Base-by-base conservation (phyloP, 768 basidiomycete genomes). In the Boletus vinaceobasis region DNA sequence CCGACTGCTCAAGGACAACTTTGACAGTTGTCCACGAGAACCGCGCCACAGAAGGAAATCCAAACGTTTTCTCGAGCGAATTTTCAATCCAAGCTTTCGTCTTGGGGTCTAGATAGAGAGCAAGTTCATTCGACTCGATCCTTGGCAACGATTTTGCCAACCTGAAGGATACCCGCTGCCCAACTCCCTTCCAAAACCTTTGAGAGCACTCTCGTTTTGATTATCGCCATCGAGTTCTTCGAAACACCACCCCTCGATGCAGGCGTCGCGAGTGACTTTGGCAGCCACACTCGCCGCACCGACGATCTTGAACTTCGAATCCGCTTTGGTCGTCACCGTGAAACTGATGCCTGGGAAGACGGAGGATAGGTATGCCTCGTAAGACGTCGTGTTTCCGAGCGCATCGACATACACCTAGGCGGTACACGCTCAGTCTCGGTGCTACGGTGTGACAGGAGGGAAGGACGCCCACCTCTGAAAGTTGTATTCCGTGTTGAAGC, bases 11-110 rank as follows among this genome's bases (percentile, higher is more conserved):
- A 15, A 99, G 73, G 3, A 85, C 69, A 2, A 90, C 80, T 66
- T 93, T 94, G 57, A 95, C 85, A 0, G 97, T 97, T 4, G 90
- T 85, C 97, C 97, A 99, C 2, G 90, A 93, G 73, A 98, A 98
- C 17, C 97, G 84, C 4, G 85, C 95, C 37, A 98, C 71, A 17
- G 84, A 87, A 0, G 96, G 96, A 64, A 84, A 96, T 5, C 97
- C 97, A 66, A 99, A 99, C 2, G 92, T 87, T 2, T 87, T 88
- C 52, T 98, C 87, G 13, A 98, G 64, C 0, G 87, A 79, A 1
- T 75, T 68, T 60, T 81, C 81, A 13, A 99, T 75, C 91, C 93
- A 98, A 1, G 83, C 83, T 63, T 93, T 83, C 1, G 97, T 98
- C 62, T 88, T 92, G 0, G 97, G 96, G 73, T 99, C 96, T 90